Evolutionary conservation across 257 asterid genomes (phyloP).

Genomic region (Catharanthus roseus): DNA sequence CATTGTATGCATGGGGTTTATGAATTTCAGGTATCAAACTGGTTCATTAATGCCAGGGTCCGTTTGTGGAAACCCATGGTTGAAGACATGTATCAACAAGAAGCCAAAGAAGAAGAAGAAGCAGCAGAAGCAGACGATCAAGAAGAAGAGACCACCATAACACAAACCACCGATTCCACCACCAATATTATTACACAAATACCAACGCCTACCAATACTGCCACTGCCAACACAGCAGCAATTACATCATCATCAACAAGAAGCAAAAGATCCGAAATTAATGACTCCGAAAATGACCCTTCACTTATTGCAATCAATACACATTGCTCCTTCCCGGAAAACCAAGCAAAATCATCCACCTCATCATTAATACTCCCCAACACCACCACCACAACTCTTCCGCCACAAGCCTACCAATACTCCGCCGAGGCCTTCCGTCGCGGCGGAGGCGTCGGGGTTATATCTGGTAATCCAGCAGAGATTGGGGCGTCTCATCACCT

Average conservation of each 20-base stretch:
- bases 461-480: no score
- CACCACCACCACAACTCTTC: slow-evolving; percentile 15
- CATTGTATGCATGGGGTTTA: neutral
- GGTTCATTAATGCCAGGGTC: slow-evolving; percentile 99
- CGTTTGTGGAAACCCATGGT: slow-evolving; percentile 99
- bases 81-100: slow-evolving; percentile 98
- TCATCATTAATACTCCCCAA: slow-evolving; percentile 10
- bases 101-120: slow-evolving; percentile 56
- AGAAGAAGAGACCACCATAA: slow-evolving; percentile 32
- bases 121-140: no score
- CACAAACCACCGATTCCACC: no score
- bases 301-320: slow-evolving; percentile 52
- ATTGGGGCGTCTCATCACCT: slow-evolving; percentile 55
- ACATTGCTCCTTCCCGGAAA: slow-evolving; percentile 44
- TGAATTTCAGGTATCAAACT: slow-evolving; percentile 78
- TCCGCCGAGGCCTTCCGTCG: no score
- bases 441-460: neutral
- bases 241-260: slow-evolving; percentile 20
- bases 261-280: slow-evolving; percentile 40
- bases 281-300: slow-evolving; percentile 54
- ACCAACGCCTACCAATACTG: slow-evolving; percentile 33
- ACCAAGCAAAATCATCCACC: slow-evolving; percentile 30
- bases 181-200: slow-evolving; percentile 55
- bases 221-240: slow-evolving; percentile 20
- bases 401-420: slow-evolving; percentile 16